phyloP scores from a whole-genome alignment of 441 rosid genomes.

The Rhodomyrtus psidioides region DNA sequence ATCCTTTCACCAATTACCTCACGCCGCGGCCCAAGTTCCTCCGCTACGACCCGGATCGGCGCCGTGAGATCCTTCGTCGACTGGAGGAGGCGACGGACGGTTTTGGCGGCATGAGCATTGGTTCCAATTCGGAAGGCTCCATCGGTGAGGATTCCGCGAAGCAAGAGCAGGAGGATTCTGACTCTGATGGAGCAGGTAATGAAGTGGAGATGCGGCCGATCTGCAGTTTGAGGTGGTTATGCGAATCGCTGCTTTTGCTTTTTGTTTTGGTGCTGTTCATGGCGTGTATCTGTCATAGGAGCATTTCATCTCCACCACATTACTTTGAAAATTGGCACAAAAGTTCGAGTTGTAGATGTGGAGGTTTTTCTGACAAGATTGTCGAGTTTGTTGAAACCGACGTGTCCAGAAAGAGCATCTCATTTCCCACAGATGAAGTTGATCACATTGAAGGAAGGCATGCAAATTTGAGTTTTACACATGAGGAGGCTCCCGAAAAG shows the following conservation, averaged over 20 bases:
- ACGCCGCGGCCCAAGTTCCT: background rate
- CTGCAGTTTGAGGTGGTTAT: background rate
- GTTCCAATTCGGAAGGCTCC: background rate
- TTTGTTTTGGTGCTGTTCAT: background rate
- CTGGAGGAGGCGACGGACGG: background rate
- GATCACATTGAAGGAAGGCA: background rate
- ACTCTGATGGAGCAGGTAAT: background rate
- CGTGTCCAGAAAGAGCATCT: background rate
- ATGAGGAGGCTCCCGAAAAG: background rate
- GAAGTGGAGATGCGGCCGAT: background rate
- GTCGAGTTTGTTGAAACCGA: background rate
- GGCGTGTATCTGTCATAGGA: background rate
- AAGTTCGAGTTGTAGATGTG: background rate
- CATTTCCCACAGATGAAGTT: background rate
- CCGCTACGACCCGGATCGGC: background rate
- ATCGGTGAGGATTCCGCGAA: background rate
- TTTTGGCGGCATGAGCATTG: background rate
- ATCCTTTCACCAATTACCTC: background rate
- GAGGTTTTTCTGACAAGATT: background rate
- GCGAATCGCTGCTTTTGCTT: background rate
- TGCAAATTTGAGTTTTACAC: background rate
- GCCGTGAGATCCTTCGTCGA: background rate
- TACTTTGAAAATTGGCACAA: background rate
- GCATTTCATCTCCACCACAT: background rate
- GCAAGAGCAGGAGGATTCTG: background rate